phyloP scores from a whole-genome alignment of 176 grass and related monocot genomes.

The Carex scoparia region DNA sequence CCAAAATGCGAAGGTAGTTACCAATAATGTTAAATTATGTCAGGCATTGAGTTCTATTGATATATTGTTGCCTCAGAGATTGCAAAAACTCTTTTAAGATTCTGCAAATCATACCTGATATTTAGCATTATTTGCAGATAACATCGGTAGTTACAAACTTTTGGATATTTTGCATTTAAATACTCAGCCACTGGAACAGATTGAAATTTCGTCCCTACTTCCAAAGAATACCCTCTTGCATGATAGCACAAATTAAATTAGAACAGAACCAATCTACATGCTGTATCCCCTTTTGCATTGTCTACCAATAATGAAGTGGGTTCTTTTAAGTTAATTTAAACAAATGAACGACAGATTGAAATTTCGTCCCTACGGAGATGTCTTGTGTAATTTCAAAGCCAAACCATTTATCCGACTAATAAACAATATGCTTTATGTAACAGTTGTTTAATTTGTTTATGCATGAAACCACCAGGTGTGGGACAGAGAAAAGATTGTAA shows the following conservation, averaged over 20 bases:
- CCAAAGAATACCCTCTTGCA: not conserved
- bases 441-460: not conserved
- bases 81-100: not conserved
- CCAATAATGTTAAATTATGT: not conserved
- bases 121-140: not conserved
- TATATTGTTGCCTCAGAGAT: not conserved
- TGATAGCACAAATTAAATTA: not conserved
- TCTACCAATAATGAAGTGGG: not conserved
- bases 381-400: not conserved
- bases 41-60: not conserved
- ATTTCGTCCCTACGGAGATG: not conserved
- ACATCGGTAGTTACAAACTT: not conserved
- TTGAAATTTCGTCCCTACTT: not conserved
- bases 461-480: constrained; percentile 40
- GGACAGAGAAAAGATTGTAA: constrained; percentile 81
- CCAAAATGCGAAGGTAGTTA: constrained; percentile 48
- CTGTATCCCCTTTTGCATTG: not conserved
- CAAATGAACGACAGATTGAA: not conserved
- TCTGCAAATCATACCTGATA: not conserved
- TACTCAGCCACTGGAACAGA: not conserved
- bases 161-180: not conserved
- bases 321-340: not conserved
- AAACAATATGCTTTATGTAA: not conserved
- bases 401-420: not conserved
- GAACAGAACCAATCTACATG: not conserved